Base-by-base conservation (phyloP, 345 rosid species). In the Boechera stricta region DNA sequence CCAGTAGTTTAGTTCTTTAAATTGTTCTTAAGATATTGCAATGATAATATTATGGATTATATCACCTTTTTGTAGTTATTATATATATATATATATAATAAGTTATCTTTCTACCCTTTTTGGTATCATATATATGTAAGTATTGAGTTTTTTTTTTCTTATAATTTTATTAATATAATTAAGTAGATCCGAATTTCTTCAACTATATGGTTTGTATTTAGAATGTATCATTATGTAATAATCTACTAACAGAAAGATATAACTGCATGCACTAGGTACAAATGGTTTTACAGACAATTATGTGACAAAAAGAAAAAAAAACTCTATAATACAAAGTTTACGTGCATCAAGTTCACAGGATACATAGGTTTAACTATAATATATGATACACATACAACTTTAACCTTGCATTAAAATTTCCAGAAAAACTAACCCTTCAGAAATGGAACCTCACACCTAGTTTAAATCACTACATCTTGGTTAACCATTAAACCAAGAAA, bases 1-100 rank as follows among this genome's bases (percentile, higher is more conserved):
- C 52, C 79, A 67, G 58, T 57, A 57, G 57, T 59, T 3, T 75
- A 31, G 59, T 8, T 76, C 31, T 35, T 68, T 55, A 69, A 61
- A 51, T 51, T 76, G 68, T 31, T 26, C 5, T 10, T 63, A 62
- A 53, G 35, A 31, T 42, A 69, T 53, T 42, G 10, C 10, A 24
- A 61, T 49, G 39, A 75, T 69, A 76, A 51, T 18, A 39, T 51
- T 68, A 41, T 59, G 60, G 47, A 75, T 75, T 67, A 59, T 38
- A 38, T 51, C 62, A 49, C 18, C 35, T 59, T 9, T 54, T 64
- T 29, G 15, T 42, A n/a, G 7, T 10, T 52, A 48, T 31, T 36
- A 28, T 31, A 12, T 12, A 26, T 9, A 60, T 10, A 21, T 5
- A 5, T 5, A 42, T 1, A 5, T 42, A 13, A 44, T 2, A 4